Evolutionary conservation across 2,329 filamentous ascomycete genomes (phyloP).

Genomic region (Cercospora citrullina): DNA sequence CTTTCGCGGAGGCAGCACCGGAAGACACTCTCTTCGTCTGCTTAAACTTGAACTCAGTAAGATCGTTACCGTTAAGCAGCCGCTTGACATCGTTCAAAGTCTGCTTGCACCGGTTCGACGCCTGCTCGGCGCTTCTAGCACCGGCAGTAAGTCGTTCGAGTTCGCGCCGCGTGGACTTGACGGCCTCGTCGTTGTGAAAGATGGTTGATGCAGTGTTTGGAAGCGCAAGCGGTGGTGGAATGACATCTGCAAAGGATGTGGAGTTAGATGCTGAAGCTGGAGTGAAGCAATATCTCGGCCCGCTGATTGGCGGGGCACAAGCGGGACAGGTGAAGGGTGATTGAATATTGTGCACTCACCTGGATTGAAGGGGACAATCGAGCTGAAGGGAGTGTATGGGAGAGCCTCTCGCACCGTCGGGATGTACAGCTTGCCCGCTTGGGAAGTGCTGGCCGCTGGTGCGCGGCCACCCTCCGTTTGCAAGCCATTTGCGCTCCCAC

Average conservation of each 20-base stretch:
- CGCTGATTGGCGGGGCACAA: constrained; percentile 2
- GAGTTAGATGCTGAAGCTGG: constrained; percentile 15
- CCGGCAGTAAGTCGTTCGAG: constrained; percentile 72
- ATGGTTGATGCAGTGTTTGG: constrained; percentile 43
- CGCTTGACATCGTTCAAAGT: constrained; percentile 73
- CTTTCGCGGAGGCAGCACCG: constrained; percentile 11
- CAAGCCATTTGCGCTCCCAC: constrained; percentile 12
- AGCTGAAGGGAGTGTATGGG: constrained; percentile 79
- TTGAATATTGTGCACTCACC: constrained; percentile 51
- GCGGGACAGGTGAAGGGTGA: constrained; percentile 9
- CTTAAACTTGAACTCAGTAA: constrained; percentile 63
- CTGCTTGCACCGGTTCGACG: constrained; percentile 67
- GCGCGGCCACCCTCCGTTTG: constrained; percentile 24
- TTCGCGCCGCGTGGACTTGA: constrained; percentile 41
- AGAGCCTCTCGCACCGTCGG: constrained; percentile 70
- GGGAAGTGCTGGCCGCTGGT: constrained; percentile 14
- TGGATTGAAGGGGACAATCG: constrained; percentile 74
- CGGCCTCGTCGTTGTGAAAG: constrained; percentile 31
- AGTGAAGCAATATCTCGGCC: constrained; percentile 3
- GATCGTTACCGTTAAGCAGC: constrained; percentile 69
- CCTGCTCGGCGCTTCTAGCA: constrained; percentile 57
- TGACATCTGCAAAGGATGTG: constrained; percentile 41
- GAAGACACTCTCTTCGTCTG: constrained; percentile 19
- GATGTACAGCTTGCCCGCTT: constrained; percentile 29
- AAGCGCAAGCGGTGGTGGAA: constrained; percentile 47